phyloP scores from a whole-genome alignment of 768 basidiomycete species.

The Fibroporia radiculosa region DNA sequence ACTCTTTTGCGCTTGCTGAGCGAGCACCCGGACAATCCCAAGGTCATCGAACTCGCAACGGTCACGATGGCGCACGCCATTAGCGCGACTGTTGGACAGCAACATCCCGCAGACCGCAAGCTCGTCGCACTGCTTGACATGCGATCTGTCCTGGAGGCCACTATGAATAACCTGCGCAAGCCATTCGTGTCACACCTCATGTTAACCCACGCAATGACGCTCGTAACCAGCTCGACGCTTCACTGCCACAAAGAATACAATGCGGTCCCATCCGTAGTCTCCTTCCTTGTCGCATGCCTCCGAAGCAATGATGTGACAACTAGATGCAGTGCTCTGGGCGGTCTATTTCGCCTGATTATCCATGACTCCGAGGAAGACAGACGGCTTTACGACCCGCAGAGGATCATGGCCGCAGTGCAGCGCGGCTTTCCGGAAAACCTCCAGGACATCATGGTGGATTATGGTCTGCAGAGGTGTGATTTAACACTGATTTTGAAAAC shows the following conservation, averaged over 20 bases:
- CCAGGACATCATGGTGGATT: slow-evolving; percentile 36
- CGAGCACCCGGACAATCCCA: slow-evolving; percentile 39
- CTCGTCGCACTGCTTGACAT: slow-evolving; percentile 29
- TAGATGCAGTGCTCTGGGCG: slow-evolving; percentile 43
- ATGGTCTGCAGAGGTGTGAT: slow-evolving; percentile 43
- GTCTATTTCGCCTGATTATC: slow-evolving; percentile 41
- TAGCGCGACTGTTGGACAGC: slow-evolving; percentile 22
- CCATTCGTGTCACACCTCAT: slow-evolving; percentile 32
- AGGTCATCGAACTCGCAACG: slow-evolving; percentile 40
- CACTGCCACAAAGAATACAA: slow-evolving; percentile 38
- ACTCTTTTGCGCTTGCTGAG: slow-evolving; percentile 36
- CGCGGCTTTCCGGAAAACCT: slow-evolving; percentile 39
- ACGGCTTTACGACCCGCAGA: slow-evolving; percentile 36
- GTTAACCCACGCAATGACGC: slow-evolving; percentile 42
- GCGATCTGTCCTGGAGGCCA: slow-evolving; percentile 32
- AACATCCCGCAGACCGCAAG: slow-evolving; percentile 24
- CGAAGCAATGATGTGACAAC: slow-evolving; percentile 45
- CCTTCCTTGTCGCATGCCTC: slow-evolving; percentile 46
- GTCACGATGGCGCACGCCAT: slow-evolving; percentile 43
- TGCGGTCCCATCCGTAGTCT: slow-evolving; percentile 33
- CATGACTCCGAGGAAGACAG: slow-evolving; percentile 35
- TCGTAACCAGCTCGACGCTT: slow-evolving; percentile 36
- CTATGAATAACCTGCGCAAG: slow-evolving; percentile 34
- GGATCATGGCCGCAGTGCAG: slow-evolving; percentile 30
- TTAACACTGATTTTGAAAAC: slow-evolving; percentile 34